phyloP scores from a whole-genome alignment of 768 basidiomycete genomes.

The Termitomyces heimii region DNA sequence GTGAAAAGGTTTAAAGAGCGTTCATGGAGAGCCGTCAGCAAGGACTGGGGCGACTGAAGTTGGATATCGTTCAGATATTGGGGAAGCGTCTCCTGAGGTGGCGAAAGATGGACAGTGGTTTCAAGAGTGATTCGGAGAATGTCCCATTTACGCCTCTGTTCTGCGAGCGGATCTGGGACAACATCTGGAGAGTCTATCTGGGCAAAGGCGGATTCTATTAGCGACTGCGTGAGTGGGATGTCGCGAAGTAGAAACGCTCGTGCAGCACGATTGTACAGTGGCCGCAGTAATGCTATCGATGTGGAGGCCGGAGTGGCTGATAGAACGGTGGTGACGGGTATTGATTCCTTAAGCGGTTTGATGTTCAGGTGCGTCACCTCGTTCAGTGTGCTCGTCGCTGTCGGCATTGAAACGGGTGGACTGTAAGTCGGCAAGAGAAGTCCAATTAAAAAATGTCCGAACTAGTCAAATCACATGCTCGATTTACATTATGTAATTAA shows the following conservation, averaged over 20 bases:
- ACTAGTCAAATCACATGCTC: slow-evolving; percentile 18
- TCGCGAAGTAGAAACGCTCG: slow-evolving; percentile 76
- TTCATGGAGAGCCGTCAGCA: slow-evolving; percentile 49
- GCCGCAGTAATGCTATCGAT: slow-evolving; percentile 49
- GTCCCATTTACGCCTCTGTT: slow-evolving; percentile 78
- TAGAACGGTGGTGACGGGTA: slow-evolving; percentile 6
- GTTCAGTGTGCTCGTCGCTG: slow-evolving; percentile 39
- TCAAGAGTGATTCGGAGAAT: slow-evolving; percentile 82
- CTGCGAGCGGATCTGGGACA: slow-evolving; percentile 34
- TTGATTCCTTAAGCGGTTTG: slow-evolving; percentile 30
- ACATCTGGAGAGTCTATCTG: slow-evolving; percentile 40
- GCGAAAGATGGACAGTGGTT: slow-evolving; percentile 61
- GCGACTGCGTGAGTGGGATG: slow-evolving; percentile 54
- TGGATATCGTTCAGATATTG: slow-evolving; percentile 45
- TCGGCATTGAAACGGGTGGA: slow-evolving; percentile 36
- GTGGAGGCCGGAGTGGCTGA: slow-evolving; percentile 20
- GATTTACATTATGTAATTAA: background rate
- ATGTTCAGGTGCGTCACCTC: slow-evolving; percentile 18
- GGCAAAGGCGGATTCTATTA: slow-evolving; percentile 64
- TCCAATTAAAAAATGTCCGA: background rate
- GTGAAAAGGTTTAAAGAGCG: slow-evolving; percentile 70
- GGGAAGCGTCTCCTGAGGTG: slow-evolving; percentile 45
- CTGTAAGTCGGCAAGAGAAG: background rate
- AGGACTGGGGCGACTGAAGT: slow-evolving; percentile 50
- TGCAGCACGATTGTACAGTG: slow-evolving; percentile 72